Percentiles rank a stretch among this genome's conserved stretches.
Evolutionary conservation across 805 yeast species (phyloP).

Genomic region (Debaryomyces tyrocola): DNA sequence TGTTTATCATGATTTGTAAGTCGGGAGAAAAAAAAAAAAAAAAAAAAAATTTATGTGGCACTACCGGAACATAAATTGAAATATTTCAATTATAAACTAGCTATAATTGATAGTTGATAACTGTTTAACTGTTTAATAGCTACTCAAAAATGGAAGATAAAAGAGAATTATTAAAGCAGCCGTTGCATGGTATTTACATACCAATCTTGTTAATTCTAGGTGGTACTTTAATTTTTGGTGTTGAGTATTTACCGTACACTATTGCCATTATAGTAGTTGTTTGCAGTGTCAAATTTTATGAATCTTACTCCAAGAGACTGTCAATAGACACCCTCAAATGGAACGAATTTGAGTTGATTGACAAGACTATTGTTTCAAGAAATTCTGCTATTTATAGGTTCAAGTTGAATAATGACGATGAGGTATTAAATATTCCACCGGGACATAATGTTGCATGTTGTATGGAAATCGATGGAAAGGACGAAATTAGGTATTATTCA

Average conservation of each 20-base stretch:
- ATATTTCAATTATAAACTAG: not conserved
- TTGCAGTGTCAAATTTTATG: constrained; percentile 37
- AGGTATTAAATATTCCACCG: constrained; percentile 63
- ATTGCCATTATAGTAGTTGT: constrained; percentile 34
- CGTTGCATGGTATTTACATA: constrained; percentile 74
- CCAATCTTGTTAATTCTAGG: constrained; percentile 60
- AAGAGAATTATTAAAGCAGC: constrained; percentile 60
- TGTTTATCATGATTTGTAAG: not conserved
- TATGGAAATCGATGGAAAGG: constrained; percentile 48
- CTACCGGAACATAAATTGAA: not conserved
- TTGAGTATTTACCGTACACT: constrained; percentile 48
- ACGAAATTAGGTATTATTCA: constrained; percentile 65
- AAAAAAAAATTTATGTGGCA: not conserved
- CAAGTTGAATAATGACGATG: constrained; percentile 59
- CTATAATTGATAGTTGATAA: not conserved
- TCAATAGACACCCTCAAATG: constrained; percentile 54
- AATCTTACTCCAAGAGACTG: constrained; percentile 40
- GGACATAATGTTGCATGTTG: constrained; percentile 75
- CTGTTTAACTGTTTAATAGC: not conserved
- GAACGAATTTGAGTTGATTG: constrained; percentile 67
- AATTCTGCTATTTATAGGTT: constrained; percentile 76
- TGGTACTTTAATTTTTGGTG: constrained; percentile 59
- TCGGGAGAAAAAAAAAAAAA: not conserved
- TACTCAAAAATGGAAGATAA: constrained; percentile 35
- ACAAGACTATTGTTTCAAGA: constrained; percentile 69